Conservation (phyloP, 495 filamentous ascomycete genomes). For the Sabuloglossum arenarium region DNA sequence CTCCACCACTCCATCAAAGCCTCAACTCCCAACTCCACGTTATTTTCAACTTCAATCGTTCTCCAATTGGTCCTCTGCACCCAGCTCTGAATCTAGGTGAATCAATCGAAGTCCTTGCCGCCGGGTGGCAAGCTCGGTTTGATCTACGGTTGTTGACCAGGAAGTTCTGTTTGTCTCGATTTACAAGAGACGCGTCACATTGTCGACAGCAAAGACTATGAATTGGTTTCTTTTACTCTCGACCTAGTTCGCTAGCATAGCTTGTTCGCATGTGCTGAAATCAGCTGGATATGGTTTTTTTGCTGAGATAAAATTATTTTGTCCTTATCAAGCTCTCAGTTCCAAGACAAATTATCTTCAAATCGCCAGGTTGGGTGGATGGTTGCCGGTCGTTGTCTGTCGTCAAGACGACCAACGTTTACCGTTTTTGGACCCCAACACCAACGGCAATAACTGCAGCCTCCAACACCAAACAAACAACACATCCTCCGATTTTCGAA, state of each 20-base stretch:
- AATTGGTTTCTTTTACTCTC: too few species aligned
- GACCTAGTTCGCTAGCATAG: too few species aligned
- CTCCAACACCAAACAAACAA: neutral
- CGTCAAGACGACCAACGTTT: neutral
- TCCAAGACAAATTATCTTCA: neutral
- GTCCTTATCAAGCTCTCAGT: neutral
- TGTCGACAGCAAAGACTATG: neutral
- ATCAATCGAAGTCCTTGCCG: neutral
- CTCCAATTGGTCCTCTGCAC: neutral
- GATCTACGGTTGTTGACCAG: neutral
- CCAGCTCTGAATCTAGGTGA: neutral
- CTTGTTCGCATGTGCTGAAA: too few species aligned
- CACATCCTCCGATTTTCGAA: neutral
- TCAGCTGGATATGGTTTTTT: too few species aligned
- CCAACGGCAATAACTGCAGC: neutral
- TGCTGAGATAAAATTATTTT: too few species aligned
- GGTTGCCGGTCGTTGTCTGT: neutral
- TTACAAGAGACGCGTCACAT: too few species aligned
- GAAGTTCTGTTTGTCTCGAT: too few species aligned
- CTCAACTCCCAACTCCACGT: too few species aligned
- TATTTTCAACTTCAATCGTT: neutral
- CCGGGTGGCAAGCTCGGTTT: neutral
- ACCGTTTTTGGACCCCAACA: neutral
- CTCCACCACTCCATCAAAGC: neutral
- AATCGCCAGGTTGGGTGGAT: neutral